phyloP scores from a whole-genome alignment of 345 rosid species.

The Geranium brycei region DNA sequence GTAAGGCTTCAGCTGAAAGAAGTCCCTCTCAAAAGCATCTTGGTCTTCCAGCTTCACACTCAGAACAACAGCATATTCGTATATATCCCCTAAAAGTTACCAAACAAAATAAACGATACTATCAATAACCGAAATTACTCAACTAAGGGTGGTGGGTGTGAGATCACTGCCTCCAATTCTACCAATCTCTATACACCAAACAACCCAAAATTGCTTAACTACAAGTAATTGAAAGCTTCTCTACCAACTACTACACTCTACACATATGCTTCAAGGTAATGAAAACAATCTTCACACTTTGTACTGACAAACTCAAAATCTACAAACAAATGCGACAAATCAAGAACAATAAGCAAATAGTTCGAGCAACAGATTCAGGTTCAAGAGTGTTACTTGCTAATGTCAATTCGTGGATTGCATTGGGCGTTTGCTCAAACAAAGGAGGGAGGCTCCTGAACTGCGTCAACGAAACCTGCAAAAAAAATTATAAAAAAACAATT shows the following conservation, averaged over 20 bases:
- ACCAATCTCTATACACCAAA: not conserved
- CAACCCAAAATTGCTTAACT: not conserved
- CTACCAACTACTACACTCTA: not conserved
- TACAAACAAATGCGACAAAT: not conserved
- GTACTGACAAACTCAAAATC: not conserved
- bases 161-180: not conserved
- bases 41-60: constrained; percentile 86
- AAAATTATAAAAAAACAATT: not conserved
- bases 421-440: constrained; percentile 59
- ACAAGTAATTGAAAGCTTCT: not conserved
- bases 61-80: constrained; percentile 81
- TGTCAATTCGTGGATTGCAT: constrained; percentile 48
- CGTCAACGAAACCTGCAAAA: constrained; percentile 58
- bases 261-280: not conserved
- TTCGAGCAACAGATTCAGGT: not conserved
- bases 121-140: not conserved
- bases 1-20: constrained; percentile 87
- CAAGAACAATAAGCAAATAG: not conserved
- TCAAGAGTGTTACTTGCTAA: constrained; percentile 47
- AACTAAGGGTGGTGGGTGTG: not conserved
- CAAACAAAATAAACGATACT: not conserved
- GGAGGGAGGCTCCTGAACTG: constrained; percentile 78
- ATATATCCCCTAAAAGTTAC: constrained; percentile 55
- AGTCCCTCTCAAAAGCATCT: constrained; percentile 93
- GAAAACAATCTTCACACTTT: not conserved